Conservation (phyloP, 1,284 basidiomycete genomes). For the Mycena citricolor region DNA sequence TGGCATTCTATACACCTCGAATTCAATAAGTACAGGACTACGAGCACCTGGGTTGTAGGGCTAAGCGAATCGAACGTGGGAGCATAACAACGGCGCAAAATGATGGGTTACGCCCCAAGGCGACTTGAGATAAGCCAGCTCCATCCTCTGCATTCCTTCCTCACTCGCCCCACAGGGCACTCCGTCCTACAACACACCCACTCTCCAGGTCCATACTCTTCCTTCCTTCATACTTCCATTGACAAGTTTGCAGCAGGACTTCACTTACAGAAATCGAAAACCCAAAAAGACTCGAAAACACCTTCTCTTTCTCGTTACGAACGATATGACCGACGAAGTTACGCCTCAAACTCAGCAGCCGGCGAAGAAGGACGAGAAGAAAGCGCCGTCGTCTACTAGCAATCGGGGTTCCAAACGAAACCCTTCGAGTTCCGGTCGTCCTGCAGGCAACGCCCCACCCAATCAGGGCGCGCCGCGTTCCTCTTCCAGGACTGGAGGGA, state of each 20-base stretch:
- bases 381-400: constrained; percentile 43
- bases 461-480: constrained; percentile 50
- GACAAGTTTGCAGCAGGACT: constrained; percentile 27
- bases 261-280: constrained; percentile 45
- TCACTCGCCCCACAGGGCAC: constrained; percentile 88
- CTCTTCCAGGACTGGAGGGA: constrained; percentile 61
- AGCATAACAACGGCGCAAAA: constrained; percentile 5
- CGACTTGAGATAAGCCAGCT: constrained; percentile 35
- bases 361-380: constrained; percentile 70
- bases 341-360: constrained; percentile 55
- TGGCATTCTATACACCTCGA: constrained; percentile 9
- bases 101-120: constrained; percentile 11
- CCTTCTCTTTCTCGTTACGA: constrained; percentile 59
- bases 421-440: constrained; percentile 52
- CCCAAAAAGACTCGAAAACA: constrained; percentile 56
- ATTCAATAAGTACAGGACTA: no score
- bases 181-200: constrained; percentile 51
- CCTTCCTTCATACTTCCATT: constrained; percentile 21
- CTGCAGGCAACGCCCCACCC: constrained; percentile 41
- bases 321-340: constrained; percentile 81
- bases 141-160: constrained; percentile 49
- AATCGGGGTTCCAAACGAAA: constrained; percentile 57
- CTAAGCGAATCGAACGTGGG: constrained; percentile 14
- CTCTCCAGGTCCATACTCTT: constrained; percentile 43
- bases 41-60: constrained; percentile 1